A percentile compares a stretch with the other conserved stretches of the same genome.
Evolutionary conservation across 768 basidiomycete genomes (phyloP).

Genomic region (Suillus ampliporus): DNA sequence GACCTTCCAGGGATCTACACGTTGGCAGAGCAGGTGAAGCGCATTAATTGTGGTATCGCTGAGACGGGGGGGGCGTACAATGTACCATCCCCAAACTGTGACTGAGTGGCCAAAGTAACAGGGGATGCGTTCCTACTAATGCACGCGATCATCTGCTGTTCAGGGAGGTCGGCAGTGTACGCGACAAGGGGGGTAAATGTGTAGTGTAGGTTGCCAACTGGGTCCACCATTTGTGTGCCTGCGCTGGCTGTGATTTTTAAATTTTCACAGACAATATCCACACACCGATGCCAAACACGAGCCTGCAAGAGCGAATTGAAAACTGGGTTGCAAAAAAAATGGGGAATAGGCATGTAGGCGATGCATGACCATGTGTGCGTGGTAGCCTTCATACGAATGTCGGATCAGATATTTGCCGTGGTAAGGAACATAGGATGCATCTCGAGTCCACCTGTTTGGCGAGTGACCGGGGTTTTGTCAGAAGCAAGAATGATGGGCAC

Average conservation of each 20-base stretch:
- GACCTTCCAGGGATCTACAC: constrained; percentile 31
- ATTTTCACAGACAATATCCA: background rate
- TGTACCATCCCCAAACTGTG: constrained; percentile 16
- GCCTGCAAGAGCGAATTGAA: constrained; percentile 4
- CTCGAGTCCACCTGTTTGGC: constrained; percentile 32
- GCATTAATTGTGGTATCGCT: constrained; percentile 11
- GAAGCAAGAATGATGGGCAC: constrained; percentile 35
- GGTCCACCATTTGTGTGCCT: constrained; percentile 27
- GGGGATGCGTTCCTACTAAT: constrained; percentile 19
- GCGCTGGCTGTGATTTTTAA: background rate
- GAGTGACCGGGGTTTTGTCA: constrained; percentile 40
- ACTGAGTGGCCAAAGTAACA: constrained; percentile 15
- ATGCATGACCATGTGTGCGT: constrained; percentile 11
- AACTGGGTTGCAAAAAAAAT: background rate
- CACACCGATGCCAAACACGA: background rate
- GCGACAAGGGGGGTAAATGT: constrained; percentile 19
- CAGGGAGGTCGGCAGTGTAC: constrained; percentile 21
- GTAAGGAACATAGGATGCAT: constrained; percentile 38
- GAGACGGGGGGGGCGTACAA: constrained; percentile 1
- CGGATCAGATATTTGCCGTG: constrained; percentile 35
- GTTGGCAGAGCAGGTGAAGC: constrained; percentile 2
- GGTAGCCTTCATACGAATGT: constrained; percentile 22
- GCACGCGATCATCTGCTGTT: constrained; percentile 19
- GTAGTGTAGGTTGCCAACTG: constrained; percentile 10
- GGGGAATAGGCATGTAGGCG: background rate